Conservation (phyloP, 129 eudicot genomes). For the Tagetes erecta region DNA sequence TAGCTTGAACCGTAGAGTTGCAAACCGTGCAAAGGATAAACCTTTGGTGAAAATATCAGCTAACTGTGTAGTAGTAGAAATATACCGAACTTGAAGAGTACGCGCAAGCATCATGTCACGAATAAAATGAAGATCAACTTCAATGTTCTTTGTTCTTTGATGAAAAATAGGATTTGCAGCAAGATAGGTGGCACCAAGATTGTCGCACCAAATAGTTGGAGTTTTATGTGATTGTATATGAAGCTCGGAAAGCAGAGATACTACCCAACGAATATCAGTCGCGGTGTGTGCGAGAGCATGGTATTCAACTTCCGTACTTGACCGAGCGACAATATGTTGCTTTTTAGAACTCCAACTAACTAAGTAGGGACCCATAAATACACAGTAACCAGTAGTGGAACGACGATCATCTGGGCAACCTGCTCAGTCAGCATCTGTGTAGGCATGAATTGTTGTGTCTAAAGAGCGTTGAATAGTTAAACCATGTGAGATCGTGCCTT, state of each 20-base stretch:
- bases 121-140: background rate
- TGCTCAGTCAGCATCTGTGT: background rate
- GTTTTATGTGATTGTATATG: background rate
- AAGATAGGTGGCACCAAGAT: background rate
- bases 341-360: background rate
- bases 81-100: background rate
- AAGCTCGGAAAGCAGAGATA: background rate
- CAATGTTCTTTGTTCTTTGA: background rate
- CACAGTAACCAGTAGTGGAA: background rate
- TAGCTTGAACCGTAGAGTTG: too few relatives aligned
- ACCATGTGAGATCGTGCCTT: background rate
- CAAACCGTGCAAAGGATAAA: too few relatives aligned
- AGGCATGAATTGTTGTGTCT: background rate
- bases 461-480: background rate
- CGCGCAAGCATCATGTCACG: background rate
- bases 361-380: background rate
- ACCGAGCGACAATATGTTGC: background rate
- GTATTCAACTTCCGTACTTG: background rate
- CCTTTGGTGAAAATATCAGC: too few relatives aligned
- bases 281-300: background rate
- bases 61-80: too few relatives aligned
- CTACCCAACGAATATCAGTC: background rate
- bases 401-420: background rate
- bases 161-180: background rate
- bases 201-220: background rate